Evolutionary conservation across 2,329 filamentous ascomycete species (phyloP), one percentile per base, ranked within the genome.

Genomic region (Clarireedia hainanense): DNA sequence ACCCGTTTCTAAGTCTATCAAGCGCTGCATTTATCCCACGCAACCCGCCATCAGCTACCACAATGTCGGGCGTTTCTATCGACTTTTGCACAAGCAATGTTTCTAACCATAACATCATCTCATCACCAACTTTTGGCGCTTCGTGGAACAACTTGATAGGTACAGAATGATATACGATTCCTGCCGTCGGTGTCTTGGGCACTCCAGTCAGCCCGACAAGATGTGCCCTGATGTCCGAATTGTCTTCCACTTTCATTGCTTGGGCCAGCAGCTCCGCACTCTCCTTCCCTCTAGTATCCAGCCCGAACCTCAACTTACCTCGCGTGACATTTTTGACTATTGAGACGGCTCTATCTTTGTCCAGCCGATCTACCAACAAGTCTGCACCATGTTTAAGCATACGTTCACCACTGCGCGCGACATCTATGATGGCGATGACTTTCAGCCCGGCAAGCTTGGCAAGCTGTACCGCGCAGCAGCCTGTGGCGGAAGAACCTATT

Each of bases 131-230:
- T 1, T 75, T 74, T 0, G 81, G 78, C 0, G 84, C 76, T 57
- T 86, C 82, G 65, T 91, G 88, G 64, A 89, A 91, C 4, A 89
- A 65, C 69, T 91, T 91, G 59, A 91, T 88, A 0, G 87, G 87
- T 0, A 91, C 83, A 0, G 64, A 62, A 52, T 67, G 65, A 48
- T 65, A 66, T 6, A 59, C 58, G 10, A 67, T 57, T 12, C 62
- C 64, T 15, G 57, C 24, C 9, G 48, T 60, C 9, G 55, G 47
- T 34, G 60, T 55, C 64, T 88, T 88, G 0, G 87, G 87, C 3
- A 89, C 61, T 0, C 86, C 86, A 0, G 81, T 82, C 46, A 91
- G 63, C 0, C 86, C 86, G 0, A 90, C 76, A 0, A 91, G 72
- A 68, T 91, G 87, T 1, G 75, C 69, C 1, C 68, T 63, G 36